phyloP scores from a whole-genome alignment of 139 green algal genomes.

The Trebouxia sp. region DNA sequence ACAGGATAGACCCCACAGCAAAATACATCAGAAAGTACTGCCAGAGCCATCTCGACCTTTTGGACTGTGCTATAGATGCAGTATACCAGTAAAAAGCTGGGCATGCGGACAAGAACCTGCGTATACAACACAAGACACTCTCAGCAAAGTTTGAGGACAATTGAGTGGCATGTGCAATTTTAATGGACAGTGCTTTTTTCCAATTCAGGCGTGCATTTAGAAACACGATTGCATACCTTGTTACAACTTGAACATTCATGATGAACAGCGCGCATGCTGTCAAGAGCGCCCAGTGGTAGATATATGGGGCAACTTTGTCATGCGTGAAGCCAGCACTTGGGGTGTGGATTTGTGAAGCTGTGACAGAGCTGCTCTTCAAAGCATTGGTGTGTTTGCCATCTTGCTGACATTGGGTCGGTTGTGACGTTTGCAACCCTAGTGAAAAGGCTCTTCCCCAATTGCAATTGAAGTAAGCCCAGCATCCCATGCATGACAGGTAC shows the following conservation, averaged over 20 bases:
- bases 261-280: conserved; percentile 52
- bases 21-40: conserved; percentile 63
- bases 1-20: conserved; percentile 63
- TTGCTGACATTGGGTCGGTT: neutral
- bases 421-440: conserved; percentile 25
- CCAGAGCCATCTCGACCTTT: conserved; percentile 42
- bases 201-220: too few relatives aligned
- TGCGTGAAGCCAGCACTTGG: neutral
- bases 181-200: too few relatives aligned
- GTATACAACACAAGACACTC: conserved; percentile 18
- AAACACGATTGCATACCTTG: conserved; percentile 26
- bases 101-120: conserved; percentile 79
- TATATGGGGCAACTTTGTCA: conserved; percentile 50
- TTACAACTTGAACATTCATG: conserved; percentile 88
- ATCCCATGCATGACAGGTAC: conserved; percentile 43
- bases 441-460: conserved; percentile 40
- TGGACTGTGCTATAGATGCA: conserved; percentile 28
- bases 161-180: too few relatives aligned
- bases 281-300: conserved; percentile 79
- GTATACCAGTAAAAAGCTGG: conserved; percentile 78
- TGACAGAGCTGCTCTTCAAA: neutral
- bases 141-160: too few relatives aligned
- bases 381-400: neutral
- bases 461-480: conserved; percentile 38
- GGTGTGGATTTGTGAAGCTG: neutral